Percentiles rank a stretch among this genome's conserved stretches.
Evolutionary conservation across 495 filamentous ascomycete species (phyloP).

Genomic region (Mytilinidion resinicola): DNA sequence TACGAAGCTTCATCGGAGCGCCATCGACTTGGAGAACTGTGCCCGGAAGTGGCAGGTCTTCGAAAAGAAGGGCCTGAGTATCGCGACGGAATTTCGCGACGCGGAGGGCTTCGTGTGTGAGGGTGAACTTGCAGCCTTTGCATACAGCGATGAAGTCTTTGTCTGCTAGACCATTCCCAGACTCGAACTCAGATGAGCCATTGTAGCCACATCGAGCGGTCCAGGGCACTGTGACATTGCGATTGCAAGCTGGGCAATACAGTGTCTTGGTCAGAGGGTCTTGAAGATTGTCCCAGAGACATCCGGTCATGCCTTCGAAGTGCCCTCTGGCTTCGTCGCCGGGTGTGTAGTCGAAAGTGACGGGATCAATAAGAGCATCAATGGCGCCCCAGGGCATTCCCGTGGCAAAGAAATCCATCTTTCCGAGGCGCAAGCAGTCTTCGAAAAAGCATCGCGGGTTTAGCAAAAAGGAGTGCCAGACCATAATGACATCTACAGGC

Average conservation of each 20-base stretch:
- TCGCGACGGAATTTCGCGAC: neutral
- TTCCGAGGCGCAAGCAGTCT: conserved; percentile 60
- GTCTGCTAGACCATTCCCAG: neutral
- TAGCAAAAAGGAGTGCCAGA: conserved; percentile 81
- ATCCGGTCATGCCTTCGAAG: conserved; percentile 50
- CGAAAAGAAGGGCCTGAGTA: neutral
- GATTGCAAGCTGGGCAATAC: conserved; percentile 51
- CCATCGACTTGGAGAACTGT: neutral
- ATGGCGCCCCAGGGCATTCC: conserved; percentile 69
- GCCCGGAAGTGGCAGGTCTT: conserved; percentile 2
- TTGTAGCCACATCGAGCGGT: neutral
- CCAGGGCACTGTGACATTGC: conserved; percentile 46
- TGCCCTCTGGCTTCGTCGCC: conserved; percentile 38
- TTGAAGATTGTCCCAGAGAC: conserved; percentile 51
- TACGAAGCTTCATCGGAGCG: neutral
- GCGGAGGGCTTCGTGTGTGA: conserved; percentile 2
- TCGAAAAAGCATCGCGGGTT: conserved; percentile 74
- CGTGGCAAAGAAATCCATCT: conserved; percentile 54
- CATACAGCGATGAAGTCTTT: neutral
- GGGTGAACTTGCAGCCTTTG: neutral
- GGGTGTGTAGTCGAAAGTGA: conserved; percentile 55
- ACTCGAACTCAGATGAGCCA: neutral
- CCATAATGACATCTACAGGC: conserved; percentile 71
- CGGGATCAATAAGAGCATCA: conserved; percentile 48
- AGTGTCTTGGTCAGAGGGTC: conserved; percentile 43